Evolutionary conservation across 2,329 filamentous ascomycete species (phyloP).

Genomic region (Fusarium pininemorale): DNA sequence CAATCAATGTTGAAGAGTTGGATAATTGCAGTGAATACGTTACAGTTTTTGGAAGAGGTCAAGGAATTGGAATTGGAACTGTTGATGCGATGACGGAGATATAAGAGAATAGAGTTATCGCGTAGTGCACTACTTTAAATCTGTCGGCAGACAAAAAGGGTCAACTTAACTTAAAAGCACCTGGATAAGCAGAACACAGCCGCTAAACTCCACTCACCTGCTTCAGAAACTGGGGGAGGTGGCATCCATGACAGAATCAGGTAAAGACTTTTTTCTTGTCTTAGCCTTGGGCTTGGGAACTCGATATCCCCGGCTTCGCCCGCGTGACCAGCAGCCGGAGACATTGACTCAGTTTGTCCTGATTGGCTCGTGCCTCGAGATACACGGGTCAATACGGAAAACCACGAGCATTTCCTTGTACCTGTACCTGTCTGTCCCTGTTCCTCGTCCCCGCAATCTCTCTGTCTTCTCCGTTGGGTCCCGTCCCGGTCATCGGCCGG

Average conservation of each 20-base stretch:
- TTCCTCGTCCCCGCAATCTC: conserved; percentile 4
- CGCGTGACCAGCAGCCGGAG: conserved; percentile 27
- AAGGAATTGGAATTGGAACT: background rate
- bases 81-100: background rate
- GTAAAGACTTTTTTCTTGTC: conserved; percentile 14
- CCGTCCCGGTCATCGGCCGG: conserved; percentile 31
- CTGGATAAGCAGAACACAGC: conserved; percentile 15
- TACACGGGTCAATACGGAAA: conserved; percentile 6
- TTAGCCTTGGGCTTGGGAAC: conserved; percentile 17
- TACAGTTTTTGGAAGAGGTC: background rate
- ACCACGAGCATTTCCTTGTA: background rate
- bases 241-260: conserved; percentile 17
- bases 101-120: conserved; percentile 10
- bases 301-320: conserved; percentile 39
- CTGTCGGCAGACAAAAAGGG: conserved; percentile 26
- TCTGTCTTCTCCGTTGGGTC: conserved; percentile 19
- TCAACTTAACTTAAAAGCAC: conserved; percentile 1
- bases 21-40: background rate
- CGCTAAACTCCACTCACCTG: conserved; percentile 13
- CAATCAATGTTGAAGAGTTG: conserved; percentile 4
- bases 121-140: conserved; percentile 5
- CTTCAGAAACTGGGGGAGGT: conserved; percentile 29
- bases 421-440: background rate
- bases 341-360: background rate
- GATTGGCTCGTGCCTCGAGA: conserved; percentile 1